phyloP scores from a whole-genome alignment of 1,139 yeast species.

The Lodderomyces theae region DNA sequence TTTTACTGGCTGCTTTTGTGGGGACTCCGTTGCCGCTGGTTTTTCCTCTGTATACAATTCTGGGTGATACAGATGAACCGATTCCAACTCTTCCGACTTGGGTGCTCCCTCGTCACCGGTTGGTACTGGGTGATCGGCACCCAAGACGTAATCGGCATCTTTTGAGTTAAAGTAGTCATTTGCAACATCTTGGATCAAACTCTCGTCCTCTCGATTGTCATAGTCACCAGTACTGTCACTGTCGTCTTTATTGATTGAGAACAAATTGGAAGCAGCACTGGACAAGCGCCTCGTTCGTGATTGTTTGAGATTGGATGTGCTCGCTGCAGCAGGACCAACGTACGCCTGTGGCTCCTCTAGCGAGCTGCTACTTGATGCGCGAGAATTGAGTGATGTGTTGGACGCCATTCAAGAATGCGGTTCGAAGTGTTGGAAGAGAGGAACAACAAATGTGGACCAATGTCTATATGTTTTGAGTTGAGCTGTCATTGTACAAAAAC shows the following conservation, averaged over 20 bases:
- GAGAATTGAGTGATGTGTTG: neutral
- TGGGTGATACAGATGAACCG: neutral
- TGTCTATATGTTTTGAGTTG: too few species aligned
- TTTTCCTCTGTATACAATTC: neutral
- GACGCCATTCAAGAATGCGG: too few species aligned
- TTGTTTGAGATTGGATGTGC: too few species aligned
- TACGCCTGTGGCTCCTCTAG: neutral
- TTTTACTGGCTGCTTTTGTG: constrained; percentile 12
- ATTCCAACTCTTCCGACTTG: neutral
- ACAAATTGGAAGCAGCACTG: constrained; percentile 15
- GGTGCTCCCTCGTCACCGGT: neutral
- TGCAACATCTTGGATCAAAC: constrained; percentile 8
- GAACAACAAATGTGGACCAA: too few species aligned
- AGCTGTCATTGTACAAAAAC: too few species aligned
- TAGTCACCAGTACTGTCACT: neutral
- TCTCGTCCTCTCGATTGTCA: neutral
- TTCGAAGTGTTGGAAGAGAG: too few species aligned
- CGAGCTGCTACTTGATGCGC: neutral
- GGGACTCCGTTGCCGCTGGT: neutral
- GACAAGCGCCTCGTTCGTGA: constrained; percentile 16
- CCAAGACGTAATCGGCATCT: constrained; percentile 15
- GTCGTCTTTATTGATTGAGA: constrained; percentile 3
- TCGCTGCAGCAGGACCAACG: neutral
- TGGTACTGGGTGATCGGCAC: constrained; percentile 13
- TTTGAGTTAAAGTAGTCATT: constrained; percentile 7